phyloP scores from a whole-genome alignment of 768 basidiomycete species.

The Kwoniella shandongensis region DNA sequence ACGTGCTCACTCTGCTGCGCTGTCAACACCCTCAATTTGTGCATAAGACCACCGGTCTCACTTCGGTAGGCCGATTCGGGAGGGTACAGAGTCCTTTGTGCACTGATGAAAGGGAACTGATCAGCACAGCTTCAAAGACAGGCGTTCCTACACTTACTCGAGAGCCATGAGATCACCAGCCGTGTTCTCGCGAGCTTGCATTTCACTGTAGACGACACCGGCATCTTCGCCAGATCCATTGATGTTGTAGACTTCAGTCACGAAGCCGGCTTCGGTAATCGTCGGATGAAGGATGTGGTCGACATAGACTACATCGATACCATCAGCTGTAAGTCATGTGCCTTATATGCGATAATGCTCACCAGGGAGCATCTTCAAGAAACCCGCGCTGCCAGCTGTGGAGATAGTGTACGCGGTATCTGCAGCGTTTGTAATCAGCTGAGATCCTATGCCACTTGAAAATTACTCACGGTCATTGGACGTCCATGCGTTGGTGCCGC shows the following conservation, averaged over 20 bases:
- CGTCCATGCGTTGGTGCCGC: slow-evolving; percentile 84
- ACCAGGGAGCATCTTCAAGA: slow-evolving; percentile 55
- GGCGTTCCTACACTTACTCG: slow-evolving; percentile 58
- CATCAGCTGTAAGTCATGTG: too few species aligned
- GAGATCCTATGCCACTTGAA: background rate
- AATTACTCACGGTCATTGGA: slow-evolving; percentile 59
- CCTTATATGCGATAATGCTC: background rate
- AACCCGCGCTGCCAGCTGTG: slow-evolving; percentile 89
- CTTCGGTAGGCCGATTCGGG: slow-evolving; percentile 83
- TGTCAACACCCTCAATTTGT: slow-evolving; percentile 76
- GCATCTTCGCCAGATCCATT: slow-evolving; percentile 85
- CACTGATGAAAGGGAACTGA: slow-evolving; percentile 55
- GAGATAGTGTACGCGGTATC: slow-evolving; percentile 92
- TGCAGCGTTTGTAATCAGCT: slow-evolving; percentile 56
- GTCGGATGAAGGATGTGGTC: slow-evolving; percentile 98
- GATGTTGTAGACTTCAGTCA: slow-evolving; percentile 85
- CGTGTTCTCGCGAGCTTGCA: slow-evolving; percentile 73
- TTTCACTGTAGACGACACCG: slow-evolving; percentile 79
- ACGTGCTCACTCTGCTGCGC: slow-evolving; percentile 75
- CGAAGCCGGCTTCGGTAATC: slow-evolving; percentile 78
- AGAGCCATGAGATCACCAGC: slow-evolving; percentile 86
- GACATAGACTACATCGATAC: slow-evolving; percentile 68
- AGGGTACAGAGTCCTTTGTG: slow-evolving; percentile 78
- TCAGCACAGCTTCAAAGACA: background rate
- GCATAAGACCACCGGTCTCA: slow-evolving; percentile 96